These are phyloP conservation scores for Globisporangium emineosum DNA, from an alignment of 352 stramenopile genomes.

Conservation along the genomic window DNA sequence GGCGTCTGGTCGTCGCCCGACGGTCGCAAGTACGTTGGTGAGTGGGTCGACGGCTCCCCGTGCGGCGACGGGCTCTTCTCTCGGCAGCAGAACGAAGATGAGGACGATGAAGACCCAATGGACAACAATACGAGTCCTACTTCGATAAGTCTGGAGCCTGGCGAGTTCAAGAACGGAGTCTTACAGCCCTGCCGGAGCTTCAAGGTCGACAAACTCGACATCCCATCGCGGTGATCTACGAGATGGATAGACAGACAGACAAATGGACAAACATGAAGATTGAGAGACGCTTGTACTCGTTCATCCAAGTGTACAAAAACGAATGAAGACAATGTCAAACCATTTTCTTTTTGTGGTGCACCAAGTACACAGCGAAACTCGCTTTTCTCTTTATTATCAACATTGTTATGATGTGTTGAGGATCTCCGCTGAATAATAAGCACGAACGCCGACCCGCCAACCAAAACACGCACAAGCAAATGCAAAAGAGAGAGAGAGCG, in stretches of 20 bases:
- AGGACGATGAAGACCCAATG: conserved; percentile 18
- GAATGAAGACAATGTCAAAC: not conserved
- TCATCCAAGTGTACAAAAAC: not conserved
- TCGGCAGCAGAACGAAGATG: conserved; percentile 21
- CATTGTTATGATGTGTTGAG: not conserved
- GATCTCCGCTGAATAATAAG: not conserved
- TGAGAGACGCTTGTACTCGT: not conserved
- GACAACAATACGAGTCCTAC: conserved; percentile 1
- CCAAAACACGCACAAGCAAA: not conserved
- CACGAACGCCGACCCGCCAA: not conserved
- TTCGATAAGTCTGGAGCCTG: conserved; percentile 23
- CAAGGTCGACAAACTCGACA: conserved; percentile 33
- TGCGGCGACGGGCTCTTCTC: conserved; percentile 56
- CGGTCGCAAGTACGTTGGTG: conserved; percentile 47
- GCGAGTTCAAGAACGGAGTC: conserved; percentile 44
- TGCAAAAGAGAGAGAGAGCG: conserved; percentile 3
- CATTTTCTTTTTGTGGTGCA: not conserved
- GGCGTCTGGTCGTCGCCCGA: conserved; percentile 54
- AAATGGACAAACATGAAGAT: not conserved
- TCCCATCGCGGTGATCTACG: conserved; percentile 23
- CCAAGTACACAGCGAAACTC: not conserved
- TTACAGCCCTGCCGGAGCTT: conserved; percentile 44
- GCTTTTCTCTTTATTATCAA: conserved; percentile 2
- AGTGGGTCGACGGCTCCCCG: conserved; percentile 52
- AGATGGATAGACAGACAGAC: not conserved